Conservation (phyloP, 768 basidiomycete species). For the Boletus patriciae region DNA sequence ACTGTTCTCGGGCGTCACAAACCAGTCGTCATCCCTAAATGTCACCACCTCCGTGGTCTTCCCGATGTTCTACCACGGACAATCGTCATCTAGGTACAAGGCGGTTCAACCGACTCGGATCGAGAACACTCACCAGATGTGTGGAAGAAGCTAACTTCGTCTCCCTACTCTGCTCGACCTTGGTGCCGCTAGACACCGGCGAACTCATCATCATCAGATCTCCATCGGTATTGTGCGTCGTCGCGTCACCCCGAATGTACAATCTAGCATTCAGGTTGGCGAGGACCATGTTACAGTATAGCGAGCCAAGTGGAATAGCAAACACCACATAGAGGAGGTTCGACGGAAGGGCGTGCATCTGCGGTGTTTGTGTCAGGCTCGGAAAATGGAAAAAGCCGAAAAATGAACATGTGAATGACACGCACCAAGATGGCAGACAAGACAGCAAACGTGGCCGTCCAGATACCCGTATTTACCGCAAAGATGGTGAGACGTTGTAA, state of each 20-base stretch:
- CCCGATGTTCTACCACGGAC: neutral
- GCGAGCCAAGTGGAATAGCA: slow-evolving; percentile 2
- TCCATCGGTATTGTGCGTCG: too few species aligned
- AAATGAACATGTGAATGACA: neutral
- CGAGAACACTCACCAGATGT: neutral
- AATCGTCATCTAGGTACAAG: neutral
- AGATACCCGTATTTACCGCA: slow-evolving; percentile 36
- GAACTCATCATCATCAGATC: neutral
- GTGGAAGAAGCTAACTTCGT: neutral
- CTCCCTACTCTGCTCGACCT: neutral
- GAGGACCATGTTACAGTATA: slow-evolving; percentile 20
- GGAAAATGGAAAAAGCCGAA: neutral
- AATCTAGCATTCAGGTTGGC: slow-evolving; percentile 14
- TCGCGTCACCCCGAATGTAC: slow-evolving; percentile 1
- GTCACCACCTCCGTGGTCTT: neutral
- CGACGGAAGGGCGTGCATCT: neutral
- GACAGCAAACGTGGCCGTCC: slow-evolving; percentile 46
- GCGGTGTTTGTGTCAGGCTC: neutral
- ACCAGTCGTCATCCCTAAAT: neutral
- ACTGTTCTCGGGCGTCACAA: neutral
- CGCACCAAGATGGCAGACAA: slow-evolving; percentile 6
- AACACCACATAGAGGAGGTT: neutral
- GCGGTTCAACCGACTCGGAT: neutral
- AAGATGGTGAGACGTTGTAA: slow-evolving; percentile 15
- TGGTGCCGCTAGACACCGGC: neutral